Conservation (phyloP, 2,329 filamentous ascomycete species). For the Aureobasidium sp. region DNA sequence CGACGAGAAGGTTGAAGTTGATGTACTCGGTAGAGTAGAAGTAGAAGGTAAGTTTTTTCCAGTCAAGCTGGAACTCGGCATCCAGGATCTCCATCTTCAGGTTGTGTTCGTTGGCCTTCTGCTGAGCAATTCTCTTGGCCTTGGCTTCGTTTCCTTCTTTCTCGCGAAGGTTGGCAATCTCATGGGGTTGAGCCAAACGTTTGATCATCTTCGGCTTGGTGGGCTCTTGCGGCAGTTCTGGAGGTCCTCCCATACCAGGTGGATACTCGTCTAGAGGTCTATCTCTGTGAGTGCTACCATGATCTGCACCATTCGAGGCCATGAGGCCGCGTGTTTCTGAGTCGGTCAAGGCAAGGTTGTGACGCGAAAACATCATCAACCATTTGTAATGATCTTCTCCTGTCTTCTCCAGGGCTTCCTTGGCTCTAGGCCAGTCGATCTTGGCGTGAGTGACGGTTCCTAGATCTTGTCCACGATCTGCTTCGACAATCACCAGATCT, state of each 20-base stretch:
- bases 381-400: conserved; percentile 95
- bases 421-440: conserved; percentile 79
- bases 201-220: conserved; percentile 96
- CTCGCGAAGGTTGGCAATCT: conserved; percentile 80
- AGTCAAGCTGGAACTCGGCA: conserved; percentile 98
- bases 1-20: conserved; percentile 97
- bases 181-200: conserved; percentile 82
- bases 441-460: conserved; percentile 87
- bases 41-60: conserved; percentile 98
- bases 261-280: conserved; percentile 11
- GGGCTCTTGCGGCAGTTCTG: conserved; percentile 39
- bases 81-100: conserved; percentile 98
- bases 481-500: conserved; percentile 94
- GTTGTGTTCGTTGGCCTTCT: conserved; percentile 90
- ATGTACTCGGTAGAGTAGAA: conserved; percentile 98
- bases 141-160: conserved; percentile 98
- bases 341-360: conserved; percentile 25
- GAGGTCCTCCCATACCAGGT: conserved; percentile 13
- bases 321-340: conserved; percentile 30
- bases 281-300: background rate
- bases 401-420: conserved; percentile 83
- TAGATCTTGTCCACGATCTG: conserved; percentile 90
- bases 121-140: conserved; percentile 91
- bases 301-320: conserved; percentile 50
- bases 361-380: conserved; percentile 89